Evolutionary conservation across 495 filamentous ascomycete genomes (phyloP), one percentile per base, ranked within the genome.

Genomic region (Platismatia glauca): DNA sequence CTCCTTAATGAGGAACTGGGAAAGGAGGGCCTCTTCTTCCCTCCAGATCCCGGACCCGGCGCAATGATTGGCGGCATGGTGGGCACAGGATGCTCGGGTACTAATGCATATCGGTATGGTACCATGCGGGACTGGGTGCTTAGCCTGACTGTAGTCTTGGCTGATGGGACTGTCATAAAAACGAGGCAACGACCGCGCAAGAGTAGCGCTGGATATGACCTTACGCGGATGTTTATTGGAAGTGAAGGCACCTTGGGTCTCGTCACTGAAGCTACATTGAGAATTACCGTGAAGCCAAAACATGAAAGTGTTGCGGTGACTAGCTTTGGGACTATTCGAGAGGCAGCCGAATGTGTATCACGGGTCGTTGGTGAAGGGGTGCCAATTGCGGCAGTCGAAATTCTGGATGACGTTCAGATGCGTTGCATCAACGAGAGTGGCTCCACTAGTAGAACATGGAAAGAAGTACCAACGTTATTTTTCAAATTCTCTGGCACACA

Each of bases 101-200:
- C 89, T 11, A 91, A 92, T 68, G 89, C 89, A 7, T 87, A 89
- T 29, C 79, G 85, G 63, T 92, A 92, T 69, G 89, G 89, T 0
- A 91, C 89, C 9, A 92, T 92, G 89, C 88, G 87, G 70, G 89
- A 92, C 66, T 91, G 89, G 89, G 87, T 92, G 33, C 81, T 92
- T 64, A 89, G 88, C 66, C 73, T 92, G 48, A 91, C 89, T 0
- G 86, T 91, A 1, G 89, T 91, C 1, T 78, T 92, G 16, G 86
- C 88, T 13, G 89, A 91, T 71, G 89, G 89, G 5, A 88, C 85
- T 0, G 72, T 91, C 48, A 86, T 91, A 71, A 91, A 91, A 75
- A 92, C 89, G 1, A 77, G 83, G 50, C 83, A 84, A 31, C 76
- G 89, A 27, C 89, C 89, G 15, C 79, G 86, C 69, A 92, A 92